A percentile compares a stretch with the other conserved stretches of the same genome.
phyloP scores from a whole-genome alignment of 352 stramenopile species.

The Globisporangium cystogenes region DNA sequence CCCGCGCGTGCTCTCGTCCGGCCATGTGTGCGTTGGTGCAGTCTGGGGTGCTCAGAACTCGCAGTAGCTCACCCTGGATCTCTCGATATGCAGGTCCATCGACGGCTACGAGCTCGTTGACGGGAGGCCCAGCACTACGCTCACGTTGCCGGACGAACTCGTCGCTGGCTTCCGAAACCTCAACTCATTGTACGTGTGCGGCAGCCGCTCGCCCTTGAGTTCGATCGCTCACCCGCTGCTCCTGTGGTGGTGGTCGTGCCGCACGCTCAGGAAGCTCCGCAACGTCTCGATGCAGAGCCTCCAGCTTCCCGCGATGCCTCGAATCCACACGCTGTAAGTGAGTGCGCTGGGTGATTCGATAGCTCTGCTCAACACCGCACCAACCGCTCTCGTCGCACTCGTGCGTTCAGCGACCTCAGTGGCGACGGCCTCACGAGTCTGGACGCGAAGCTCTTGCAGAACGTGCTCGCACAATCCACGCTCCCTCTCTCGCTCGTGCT shows the following conservation, averaged over 20 bases:
- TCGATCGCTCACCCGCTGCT: background rate
- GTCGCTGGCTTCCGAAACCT: slow-evolving; percentile 3
- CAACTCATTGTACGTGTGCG: slow-evolving; percentile 1
- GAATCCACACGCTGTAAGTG: slow-evolving; percentile 9
- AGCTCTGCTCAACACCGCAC: too few relatives aligned
- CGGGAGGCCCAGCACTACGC: slow-evolving; percentile 1
- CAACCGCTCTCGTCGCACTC: background rate
- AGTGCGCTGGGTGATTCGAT: too few relatives aligned
- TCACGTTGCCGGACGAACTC: slow-evolving; percentile 3
- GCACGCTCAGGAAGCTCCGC: slow-evolving; percentile 6
- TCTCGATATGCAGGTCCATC: slow-evolving; percentile 2
- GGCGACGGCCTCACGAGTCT: slow-evolving; percentile 3
- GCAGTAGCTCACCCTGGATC: too few relatives aligned
- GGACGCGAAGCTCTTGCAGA: background rate
- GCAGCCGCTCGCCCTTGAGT: too few relatives aligned
- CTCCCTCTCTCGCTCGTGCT: slow-evolving; percentile 5
- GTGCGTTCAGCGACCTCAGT: slow-evolving; percentile 6
- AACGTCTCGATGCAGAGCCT: slow-evolving; percentile 9
- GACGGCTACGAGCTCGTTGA: slow-evolving; percentile 5
- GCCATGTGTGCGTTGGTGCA: slow-evolving; percentile 2
- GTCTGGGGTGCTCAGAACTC: too few relatives aligned
- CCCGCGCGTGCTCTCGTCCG: background rate
- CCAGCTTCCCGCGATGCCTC: slow-evolving; percentile 3
- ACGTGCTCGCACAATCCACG: background rate
- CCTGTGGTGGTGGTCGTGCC: background rate